Evolutionary conservation across 2,329 filamentous ascomycete genomes (phyloP).

Genomic region (Fusarium nygamai): DNA sequence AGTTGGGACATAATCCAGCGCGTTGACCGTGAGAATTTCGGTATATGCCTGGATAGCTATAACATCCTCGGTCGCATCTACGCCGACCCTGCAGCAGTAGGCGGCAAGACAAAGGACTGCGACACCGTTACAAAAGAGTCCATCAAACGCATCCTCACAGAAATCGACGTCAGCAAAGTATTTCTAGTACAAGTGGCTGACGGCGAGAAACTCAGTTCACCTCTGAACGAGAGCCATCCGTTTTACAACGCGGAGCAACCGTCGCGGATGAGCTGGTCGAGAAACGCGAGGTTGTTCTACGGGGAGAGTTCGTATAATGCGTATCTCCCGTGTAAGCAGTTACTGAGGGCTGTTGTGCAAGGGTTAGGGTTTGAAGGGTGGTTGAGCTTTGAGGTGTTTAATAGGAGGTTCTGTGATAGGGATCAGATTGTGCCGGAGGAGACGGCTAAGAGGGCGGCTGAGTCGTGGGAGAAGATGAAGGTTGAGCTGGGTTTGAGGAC

Average conservation of each 20-base stretch:
- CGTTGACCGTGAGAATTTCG: conserved; percentile 77
- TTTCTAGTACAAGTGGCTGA: conserved; percentile 84
- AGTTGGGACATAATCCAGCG: conserved; percentile 74
- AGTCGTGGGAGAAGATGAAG: conserved; percentile 61
- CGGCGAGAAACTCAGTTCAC: conserved; percentile 69
- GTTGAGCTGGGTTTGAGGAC: conserved; percentile 49
- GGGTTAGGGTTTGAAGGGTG: conserved; percentile 74
- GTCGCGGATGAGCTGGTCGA: conserved; percentile 77
- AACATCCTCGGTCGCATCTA: conserved; percentile 78
- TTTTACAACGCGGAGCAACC: conserved; percentile 51
- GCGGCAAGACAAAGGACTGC: conserved; percentile 63
- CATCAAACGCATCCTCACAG: conserved; percentile 62
- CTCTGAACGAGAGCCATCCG: conserved; percentile 62
- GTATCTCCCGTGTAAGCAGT: conserved; percentile 72
- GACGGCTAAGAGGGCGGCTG: conserved; percentile 66
- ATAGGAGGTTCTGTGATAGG: conserved; percentile 43
- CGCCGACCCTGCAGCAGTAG: conserved; percentile 69
- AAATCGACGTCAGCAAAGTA: conserved; percentile 70
- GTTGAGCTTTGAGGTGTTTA: conserved; percentile 77
- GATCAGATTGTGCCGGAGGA: conserved; percentile 60
- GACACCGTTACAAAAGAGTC: conserved; percentile 65
- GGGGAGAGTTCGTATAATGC: conserved; percentile 68
- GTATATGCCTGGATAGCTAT: conserved; percentile 81
- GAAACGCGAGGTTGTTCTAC: conserved; percentile 73
- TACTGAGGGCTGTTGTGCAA: conserved; percentile 70